Evolutionary conservation across 495 filamentous ascomycete species (phyloP), one percentile per base, ranked within the genome.

Genomic region (Rhypophila decipiens): DNA sequence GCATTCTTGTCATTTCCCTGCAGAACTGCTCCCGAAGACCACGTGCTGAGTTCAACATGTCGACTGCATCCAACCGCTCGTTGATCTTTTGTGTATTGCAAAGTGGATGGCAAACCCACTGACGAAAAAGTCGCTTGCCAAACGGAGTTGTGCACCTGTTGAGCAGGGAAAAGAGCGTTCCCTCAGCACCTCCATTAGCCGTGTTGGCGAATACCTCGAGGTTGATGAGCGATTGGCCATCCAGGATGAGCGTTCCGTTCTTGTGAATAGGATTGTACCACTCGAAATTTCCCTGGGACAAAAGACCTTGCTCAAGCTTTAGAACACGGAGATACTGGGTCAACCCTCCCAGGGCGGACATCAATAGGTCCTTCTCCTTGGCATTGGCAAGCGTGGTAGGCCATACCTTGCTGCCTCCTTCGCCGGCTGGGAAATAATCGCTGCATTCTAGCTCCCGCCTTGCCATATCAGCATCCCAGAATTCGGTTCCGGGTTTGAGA

Each of bases 31-130:
- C 87, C 13, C 84, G 85, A 27, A 91, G 68, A 38, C 73, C 80
- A 1, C 76, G 73, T 58, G 96, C 88, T 1, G 86, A 83, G 50
- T 95, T 96, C 8, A 99, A 67, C 52, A 88, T 82, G 50, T 97
- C 94, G 11, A 99, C 90, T 4, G 94, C 93, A 66, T 99, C 94
- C 5, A 99, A 69, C n/a, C 94, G 75, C 42, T 93, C 87, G 60
- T 97, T 94, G 71, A 97, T 96, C 66, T 83, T 87, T 18, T 75
- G 66, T 17, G 86, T 77, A 68, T 96, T 86, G 50, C 88, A 85
- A 24, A 99, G 74, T 0, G 94, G 94, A 57, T 97, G 94, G 68
- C 93, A 97, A 2, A 97, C 86, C 94, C 94, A 99, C 64, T 96
- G 90, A 33, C 90, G 84, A 66, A 97, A 90, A 67, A 93, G 86